Conservation (phyloP, 441 rosid species). For the Melianthus villosus region DNA sequence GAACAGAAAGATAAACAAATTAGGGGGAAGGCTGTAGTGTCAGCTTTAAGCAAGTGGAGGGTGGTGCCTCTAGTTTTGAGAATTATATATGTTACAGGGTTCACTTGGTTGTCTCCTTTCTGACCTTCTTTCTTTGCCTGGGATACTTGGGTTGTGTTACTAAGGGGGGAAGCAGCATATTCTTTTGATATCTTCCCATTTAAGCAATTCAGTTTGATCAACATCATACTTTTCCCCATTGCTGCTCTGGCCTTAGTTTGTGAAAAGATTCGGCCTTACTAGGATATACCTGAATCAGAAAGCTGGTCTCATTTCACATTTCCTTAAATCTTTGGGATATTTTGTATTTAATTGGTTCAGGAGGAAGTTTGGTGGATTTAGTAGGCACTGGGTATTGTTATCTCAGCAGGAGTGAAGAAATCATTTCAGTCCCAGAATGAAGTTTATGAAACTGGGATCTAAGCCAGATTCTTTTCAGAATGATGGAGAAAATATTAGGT, state of each 20-base stretch:
- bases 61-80: conserved; percentile 29
- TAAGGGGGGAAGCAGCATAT: conserved; percentile 27
- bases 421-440: conserved; percentile 33
- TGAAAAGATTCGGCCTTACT: conserved; percentile 24
- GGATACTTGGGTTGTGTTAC: conserved; percentile 33
- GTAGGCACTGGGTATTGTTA: conserved; percentile 2
- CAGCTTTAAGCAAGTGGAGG: conserved; percentile 66
- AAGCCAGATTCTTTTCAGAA: conserved; percentile 86
- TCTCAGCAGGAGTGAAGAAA: conserved; percentile 11
- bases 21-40: conserved; percentile 34
- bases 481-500: conserved; percentile 56
- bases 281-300: conserved; percentile 13
- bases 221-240: conserved; percentile 12
- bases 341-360: conserved; percentile 8
- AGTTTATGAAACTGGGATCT: conserved; percentile 97
- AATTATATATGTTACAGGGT: conserved; percentile 33
- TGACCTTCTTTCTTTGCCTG: conserved; percentile 23
- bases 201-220: conserved; percentile 19
- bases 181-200: conserved; percentile 16
- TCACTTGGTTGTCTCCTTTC: conserved; percentile 35
- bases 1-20: conserved; percentile 23
- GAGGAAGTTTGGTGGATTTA: conserved; percentile 7
- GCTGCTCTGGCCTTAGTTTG: conserved; percentile 19
- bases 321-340: conserved; percentile 4
- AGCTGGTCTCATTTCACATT: conserved; percentile 7